Evolutionary conservation across 371 early-diverging fungal genomes (phyloP).

Genomic region (Nematocida sp.): DNA sequence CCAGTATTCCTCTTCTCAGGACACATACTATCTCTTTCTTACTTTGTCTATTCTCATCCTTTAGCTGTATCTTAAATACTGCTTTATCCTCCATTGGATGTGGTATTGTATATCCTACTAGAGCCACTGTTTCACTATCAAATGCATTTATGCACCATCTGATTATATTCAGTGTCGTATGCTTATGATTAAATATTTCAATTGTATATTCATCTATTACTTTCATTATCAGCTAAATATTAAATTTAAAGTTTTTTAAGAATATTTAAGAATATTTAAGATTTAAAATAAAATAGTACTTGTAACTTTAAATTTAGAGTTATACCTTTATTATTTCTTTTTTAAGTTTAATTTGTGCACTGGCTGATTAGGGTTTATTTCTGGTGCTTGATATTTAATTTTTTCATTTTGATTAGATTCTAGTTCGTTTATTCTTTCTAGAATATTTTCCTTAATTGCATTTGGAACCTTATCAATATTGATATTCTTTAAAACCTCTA

Average conservation of each 20-base stretch:
- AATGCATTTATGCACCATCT: constrained; percentile 31
- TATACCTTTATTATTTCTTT: too few species aligned
- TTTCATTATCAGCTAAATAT: constrained; percentile 32
- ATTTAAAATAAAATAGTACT: too few species aligned
- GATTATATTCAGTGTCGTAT: constrained; percentile 38
- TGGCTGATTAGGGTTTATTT: neutral
- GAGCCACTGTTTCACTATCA: constrained; percentile 69
- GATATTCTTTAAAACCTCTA: neutral
- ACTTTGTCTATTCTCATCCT: constrained; percentile 51
- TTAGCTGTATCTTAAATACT: constrained; percentile 78
- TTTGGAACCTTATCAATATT: neutral
- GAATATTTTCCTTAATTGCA: neutral
- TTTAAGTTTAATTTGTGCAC: constrained; percentile 14
- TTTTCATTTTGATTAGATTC: too few species aligned
- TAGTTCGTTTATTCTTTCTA: too few species aligned
- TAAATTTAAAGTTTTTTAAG: neutral
- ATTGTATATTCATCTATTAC: constrained; percentile 33
- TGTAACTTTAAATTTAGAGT: too few species aligned
- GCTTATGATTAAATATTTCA: constrained; percentile 36
- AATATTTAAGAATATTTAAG: too few species aligned
- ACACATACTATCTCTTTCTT: constrained; percentile 29
- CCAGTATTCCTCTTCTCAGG: constrained; percentile 10
- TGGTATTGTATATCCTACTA: constrained; percentile 95
- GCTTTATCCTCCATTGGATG: constrained; percentile 91
- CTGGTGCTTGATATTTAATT: too few species aligned